Percentiles rank a stretch among this genome's conserved stretches.
Evolutionary conservation across 805 yeast genomes (phyloP).

Genomic region (Ogataea paraovalis): DNA sequence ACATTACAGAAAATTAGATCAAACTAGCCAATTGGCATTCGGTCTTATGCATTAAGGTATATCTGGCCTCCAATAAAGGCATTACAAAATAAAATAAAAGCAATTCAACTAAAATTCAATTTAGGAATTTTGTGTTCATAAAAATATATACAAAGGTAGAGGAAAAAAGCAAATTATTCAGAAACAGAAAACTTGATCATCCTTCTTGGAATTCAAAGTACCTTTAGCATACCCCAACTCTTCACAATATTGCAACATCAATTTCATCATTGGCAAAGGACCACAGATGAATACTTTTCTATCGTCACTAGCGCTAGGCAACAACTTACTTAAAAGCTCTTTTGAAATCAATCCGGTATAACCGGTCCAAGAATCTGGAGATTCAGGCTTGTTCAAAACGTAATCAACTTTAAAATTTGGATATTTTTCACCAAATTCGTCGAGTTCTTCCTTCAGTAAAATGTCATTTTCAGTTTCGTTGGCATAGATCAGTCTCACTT

Average conservation of each 20-base stretch:
- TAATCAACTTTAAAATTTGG: constrained; percentile 62
- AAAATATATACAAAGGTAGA: too few species aligned
- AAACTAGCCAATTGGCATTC: too few species aligned
- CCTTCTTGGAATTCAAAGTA: constrained; percentile 25
- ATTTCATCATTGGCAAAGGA: constrained; percentile 63
- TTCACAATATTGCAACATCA: constrained; percentile 44
- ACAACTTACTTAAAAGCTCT: constrained; percentile 48
- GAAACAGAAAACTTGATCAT: constrained; percentile 36
- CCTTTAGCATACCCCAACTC: constrained; percentile 59
- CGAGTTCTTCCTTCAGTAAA: constrained; percentile 65
- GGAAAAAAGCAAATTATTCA: constrained; percentile 10
- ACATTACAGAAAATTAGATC: too few species aligned
- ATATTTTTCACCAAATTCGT: constrained; percentile 59
- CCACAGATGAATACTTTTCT: constrained; percentile 70
- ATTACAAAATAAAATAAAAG: too few species aligned
- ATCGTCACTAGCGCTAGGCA: constrained; percentile 48
- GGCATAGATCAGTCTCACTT: constrained; percentile 60
- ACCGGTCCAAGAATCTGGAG: constrained; percentile 51
- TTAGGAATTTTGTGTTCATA: too few species aligned
- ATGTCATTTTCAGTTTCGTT: constrained; percentile 77
- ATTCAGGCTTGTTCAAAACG: constrained; percentile 45
- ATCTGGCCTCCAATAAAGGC: too few species aligned
- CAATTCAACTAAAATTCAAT: too few species aligned
- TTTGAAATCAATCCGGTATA: constrained; percentile 56
- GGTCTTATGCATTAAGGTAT: too few species aligned